These are phyloP conservation scores for Paramyrothecium roridum DNA, from an alignment of 2,329 filamentous ascomycete genomes.

Conservation along the genomic window DNA sequence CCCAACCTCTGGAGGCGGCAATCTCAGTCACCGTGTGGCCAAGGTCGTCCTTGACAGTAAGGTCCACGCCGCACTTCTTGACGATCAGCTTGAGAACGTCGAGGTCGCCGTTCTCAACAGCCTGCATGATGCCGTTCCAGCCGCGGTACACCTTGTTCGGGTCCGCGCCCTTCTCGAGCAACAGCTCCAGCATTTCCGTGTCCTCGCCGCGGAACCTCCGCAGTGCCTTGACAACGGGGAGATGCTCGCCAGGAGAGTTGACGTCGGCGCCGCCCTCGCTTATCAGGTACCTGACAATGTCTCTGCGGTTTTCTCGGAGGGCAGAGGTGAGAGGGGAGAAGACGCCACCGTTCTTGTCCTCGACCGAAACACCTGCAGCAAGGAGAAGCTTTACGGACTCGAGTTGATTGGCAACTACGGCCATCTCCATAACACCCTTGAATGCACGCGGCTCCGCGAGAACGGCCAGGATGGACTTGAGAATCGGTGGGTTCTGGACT, in stretches of 20 bases:
- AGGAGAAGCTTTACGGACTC: constrained; percentile 65
- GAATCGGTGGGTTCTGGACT: constrained; percentile 56
- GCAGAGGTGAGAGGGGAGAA: constrained; percentile 68
- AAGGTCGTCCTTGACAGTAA: constrained; percentile 50
- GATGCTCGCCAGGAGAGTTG: constrained; percentile 66
- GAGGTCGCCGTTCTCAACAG: constrained; percentile 60
- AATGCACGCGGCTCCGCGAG: constrained; percentile 58
- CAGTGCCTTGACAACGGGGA: constrained; percentile 68
- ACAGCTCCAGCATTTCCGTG: constrained; percentile 58
- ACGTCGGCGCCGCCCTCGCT: constrained; percentile 60
- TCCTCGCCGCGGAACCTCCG: constrained; percentile 54
- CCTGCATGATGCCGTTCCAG: constrained; percentile 65
- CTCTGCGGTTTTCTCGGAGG: constrained; percentile 59
- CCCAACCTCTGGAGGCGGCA: constrained; percentile 54
- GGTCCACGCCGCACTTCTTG: constrained; percentile 45
- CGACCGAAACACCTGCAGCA: constrained; percentile 61
- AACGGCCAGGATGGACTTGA: constrained; percentile 54
- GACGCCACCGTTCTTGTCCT: constrained; percentile 70
- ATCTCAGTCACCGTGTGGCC: constrained; percentile 55
- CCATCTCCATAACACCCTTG: constrained; percentile 66
- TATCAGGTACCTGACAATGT: constrained; percentile 60
- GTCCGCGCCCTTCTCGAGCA: constrained; percentile 62
- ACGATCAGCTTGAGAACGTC: constrained; percentile 50
- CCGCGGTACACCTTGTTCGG: constrained; percentile 66
- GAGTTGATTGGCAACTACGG: constrained; percentile 63